Evolutionary conservation across 2,329 filamentous ascomycete genomes (phyloP).

Genomic region (Pseudocercospora vitis): DNA sequence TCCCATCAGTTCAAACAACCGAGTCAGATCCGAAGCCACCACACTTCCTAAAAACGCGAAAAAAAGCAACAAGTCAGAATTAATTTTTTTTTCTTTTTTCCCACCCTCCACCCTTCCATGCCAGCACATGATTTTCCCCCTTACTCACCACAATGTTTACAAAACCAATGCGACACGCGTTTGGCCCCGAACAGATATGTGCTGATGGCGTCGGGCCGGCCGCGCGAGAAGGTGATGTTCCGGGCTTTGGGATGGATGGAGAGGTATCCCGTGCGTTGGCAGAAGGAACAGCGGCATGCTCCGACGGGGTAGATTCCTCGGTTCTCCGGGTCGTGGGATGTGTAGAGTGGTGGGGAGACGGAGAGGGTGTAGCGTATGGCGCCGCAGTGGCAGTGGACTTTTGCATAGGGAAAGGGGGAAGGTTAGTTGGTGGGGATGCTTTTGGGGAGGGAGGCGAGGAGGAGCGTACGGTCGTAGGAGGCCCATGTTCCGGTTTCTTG

Average conservation of each 20-base stretch:
- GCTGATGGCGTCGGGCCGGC: slow-evolving; percentile 22
- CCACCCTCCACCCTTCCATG: too few relatives aligned
- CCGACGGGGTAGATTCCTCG: slow-evolving; percentile 24
- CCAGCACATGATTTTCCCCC: too few relatives aligned
- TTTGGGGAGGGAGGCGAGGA: too few relatives aligned
- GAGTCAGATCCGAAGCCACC: slow-evolving; percentile 26
- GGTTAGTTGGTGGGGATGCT: too few relatives aligned
- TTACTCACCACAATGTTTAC: slow-evolving; percentile 29
- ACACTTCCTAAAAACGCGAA: too few relatives aligned
- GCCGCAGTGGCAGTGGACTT: slow-evolving; percentile 37
- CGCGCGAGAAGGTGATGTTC: slow-evolving; percentile 27
- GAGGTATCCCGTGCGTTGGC: slow-evolving; percentile 26
- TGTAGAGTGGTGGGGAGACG: slow-evolving; percentile 31
- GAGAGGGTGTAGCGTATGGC: slow-evolving; percentile 29
- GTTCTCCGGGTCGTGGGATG: slow-evolving; percentile 11
- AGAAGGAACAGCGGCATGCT: slow-evolving; percentile 33
- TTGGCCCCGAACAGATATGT: slow-evolving; percentile 26
- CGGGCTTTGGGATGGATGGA: slow-evolving; percentile 25
- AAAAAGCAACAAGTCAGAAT: too few relatives aligned
- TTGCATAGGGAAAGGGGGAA: too few relatives aligned
- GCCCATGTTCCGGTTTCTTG: slow-evolving; percentile 19
- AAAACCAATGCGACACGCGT: slow-evolving; percentile 29
- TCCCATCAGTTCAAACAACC: slow-evolving; percentile 20
- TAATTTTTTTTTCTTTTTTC: too few relatives aligned
- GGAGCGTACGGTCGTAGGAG: slow-evolving; percentile 27